Evolutionary conservation across 805 yeast genomes (phyloP), one percentile per base, ranked within the genome.

Genomic region (Barnettozyma wickerhamii): DNA sequence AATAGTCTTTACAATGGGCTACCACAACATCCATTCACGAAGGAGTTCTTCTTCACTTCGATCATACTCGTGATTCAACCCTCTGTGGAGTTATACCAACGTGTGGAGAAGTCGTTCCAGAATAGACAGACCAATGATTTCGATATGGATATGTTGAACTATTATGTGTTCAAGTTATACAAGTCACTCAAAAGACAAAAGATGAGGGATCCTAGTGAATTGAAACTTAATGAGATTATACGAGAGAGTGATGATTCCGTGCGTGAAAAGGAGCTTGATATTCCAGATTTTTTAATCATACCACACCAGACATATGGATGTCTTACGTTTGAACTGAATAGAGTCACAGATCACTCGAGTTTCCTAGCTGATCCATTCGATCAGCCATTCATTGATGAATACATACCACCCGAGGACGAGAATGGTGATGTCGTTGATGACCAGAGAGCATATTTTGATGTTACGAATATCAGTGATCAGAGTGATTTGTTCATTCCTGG

Each of bases 51-150:
- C 17, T 55, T 64, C 37, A 60, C 68, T 1, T 66, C 71, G 28
- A 76, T 75, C 45, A 55, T 81, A 6, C 77, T 81, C 79, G 81
- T 81, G 7, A 59, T 79, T 12, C 69, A 64, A 33, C 87, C 87
- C 2, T 65, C 62, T 2, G 33, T 34, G 9, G 43, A 46, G 15
- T 30, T 53, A 12, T 63, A 50, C 39, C 38, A 50, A 3, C 45
- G 49, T 26, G 46, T 53, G 4, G 21, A 33, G 7, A 24, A 59
- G 42, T 38, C 59, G 30, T 38, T 56, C 55, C 45, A 46, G 42
- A 41, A 58, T 4, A 61, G 66, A 38, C 27, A 43, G 4, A 18
- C 41, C 0, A 42, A 56, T 15, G 79, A 75, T 26, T 74, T 67
- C 46, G 82, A 77, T 51, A 75, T 75, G 81, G 82, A 76, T 37